phyloP scores from a whole-genome alignment of 1,284 basidiomycete species.

The Ceratobasidium sp. region DNA sequence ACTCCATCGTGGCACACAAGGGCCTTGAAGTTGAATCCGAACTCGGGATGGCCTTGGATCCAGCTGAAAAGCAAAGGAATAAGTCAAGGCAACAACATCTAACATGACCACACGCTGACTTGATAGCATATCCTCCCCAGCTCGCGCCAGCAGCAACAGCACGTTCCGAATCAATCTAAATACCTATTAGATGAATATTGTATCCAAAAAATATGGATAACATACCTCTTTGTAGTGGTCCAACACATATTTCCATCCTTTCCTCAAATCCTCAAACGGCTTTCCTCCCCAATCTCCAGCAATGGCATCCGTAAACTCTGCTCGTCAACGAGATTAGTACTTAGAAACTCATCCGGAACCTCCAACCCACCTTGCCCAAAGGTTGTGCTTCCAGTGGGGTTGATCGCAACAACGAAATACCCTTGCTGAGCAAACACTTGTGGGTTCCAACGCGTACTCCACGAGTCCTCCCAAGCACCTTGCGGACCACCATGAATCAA shows the following conservation, averaged over 20 bases:
- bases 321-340: conserved; percentile 27
- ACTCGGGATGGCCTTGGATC: conserved; percentile 94
- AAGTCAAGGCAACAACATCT: neutral
- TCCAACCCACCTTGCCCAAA: conserved; percentile 81
- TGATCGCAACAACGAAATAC: conserved; percentile 87
- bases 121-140: conserved; percentile 87
- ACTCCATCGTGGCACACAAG: conserved; percentile 92
- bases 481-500: conserved; percentile 79
- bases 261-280: conserved; percentile 84
- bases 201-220: neutral
- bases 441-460: conserved; percentile 91
- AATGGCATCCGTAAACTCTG: conserved; percentile 86
- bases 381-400: conserved; percentile 90
- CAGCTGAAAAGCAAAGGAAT: conserved; percentile 68
- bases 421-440: conserved; percentile 87
- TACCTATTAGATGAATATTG: neutral
- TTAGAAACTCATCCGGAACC: conserved; percentile 4
- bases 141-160: conserved; percentile 86
- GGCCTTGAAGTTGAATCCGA: conserved; percentile 87
- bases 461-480: conserved; percentile 84
- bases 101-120: conserved; percentile 63
- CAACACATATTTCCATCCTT: conserved; percentile 81
- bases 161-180: conserved; percentile 82
- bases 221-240: conserved; percentile 78
- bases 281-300: conserved; percentile 87